These are phyloP conservation scores for Pseudocercospora crystallina DNA, from an alignment of 2,329 filamentous ascomycete genomes.

Conservation along the genomic window DNA sequence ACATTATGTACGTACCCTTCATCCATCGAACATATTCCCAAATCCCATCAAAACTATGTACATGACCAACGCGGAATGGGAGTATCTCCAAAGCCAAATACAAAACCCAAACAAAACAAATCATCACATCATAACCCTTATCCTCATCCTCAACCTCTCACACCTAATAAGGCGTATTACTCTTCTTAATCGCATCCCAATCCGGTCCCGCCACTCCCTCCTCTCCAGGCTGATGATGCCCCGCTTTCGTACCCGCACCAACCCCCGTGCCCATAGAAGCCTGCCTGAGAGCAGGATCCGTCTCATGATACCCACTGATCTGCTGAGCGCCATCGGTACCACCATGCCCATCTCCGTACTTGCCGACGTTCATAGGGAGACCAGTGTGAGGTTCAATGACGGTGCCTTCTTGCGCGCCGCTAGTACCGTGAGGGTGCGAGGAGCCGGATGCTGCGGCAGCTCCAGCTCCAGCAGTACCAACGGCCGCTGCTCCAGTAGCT, in stretches of 20 bases:
- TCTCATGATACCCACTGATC: constrained; percentile 31
- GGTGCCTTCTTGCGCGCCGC: constrained; percentile 14
- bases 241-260: neutral
- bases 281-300: neutral
- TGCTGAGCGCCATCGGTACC: constrained; percentile 39
- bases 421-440: neutral
- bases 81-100: too few species aligned
- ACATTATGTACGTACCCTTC: too few species aligned
- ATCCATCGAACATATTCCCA: too few species aligned
- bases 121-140: too few species aligned
- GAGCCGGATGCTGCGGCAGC: neutral
- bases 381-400: constrained; percentile 43
- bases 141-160: too few species aligned
- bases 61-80: neutral
- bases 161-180: constrained; percentile 7
- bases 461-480: neutral
- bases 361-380: constrained; percentile 41
- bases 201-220: constrained; percentile 14
- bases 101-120: too few species aligned
- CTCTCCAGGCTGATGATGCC: constrained; percentile 5
- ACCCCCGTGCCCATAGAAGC: neutral
- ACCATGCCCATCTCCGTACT: constrained; percentile 39
- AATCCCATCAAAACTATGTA: too few species aligned
- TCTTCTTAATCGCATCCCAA: constrained; percentile 16
- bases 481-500: neutral